phyloP scores from a whole-genome alignment of 768 basidiomycete species.

The Russula compacta region DNA sequence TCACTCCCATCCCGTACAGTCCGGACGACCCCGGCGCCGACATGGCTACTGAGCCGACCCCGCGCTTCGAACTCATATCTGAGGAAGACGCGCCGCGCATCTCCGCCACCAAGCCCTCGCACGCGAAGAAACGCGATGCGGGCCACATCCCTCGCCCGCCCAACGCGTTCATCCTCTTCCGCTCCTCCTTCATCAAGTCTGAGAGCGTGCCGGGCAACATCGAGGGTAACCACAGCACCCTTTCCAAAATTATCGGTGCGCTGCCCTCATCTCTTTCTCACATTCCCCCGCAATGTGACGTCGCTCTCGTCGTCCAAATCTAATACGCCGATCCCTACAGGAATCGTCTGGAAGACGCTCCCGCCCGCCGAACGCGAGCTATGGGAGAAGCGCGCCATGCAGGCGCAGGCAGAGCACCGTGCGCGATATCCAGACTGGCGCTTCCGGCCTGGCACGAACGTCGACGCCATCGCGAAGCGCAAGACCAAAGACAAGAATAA shows the following conservation, averaged over 20 bases:
- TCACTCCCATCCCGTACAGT: conserved; percentile 45
- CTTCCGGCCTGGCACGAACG: conserved; percentile 57
- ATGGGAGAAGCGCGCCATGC: conserved; percentile 69
- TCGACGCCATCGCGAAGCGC: conserved; percentile 25
- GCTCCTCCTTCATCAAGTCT: conserved; percentile 66
- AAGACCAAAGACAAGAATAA: conserved; percentile 30
- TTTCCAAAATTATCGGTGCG: conserved; percentile 76
- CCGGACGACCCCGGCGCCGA: neutral
- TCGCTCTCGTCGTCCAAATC: neutral
- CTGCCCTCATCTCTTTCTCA: neutral
- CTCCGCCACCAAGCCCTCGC: conserved; percentile 32
- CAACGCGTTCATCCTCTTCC: conserved; percentile 81
- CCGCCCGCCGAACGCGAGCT: conserved; percentile 55
- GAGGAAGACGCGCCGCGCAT: conserved; percentile 18
- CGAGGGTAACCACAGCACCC: conserved; percentile 69
- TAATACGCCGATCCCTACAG: conserved; percentile 28
- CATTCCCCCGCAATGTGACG: neutral
- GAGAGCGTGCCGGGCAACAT: conserved; percentile 68
- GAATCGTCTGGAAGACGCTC: conserved; percentile 68
- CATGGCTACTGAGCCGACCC: conserved; percentile 27
- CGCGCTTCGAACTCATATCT: conserved; percentile 26
- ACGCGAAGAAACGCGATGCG: conserved; percentile 57
- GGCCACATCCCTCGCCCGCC: conserved; percentile 77
- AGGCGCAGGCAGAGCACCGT: conserved; percentile 67
- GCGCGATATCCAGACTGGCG: conserved; percentile 74